Evolutionary conservation across 2,329 filamentous ascomycete genomes (phyloP).

Genomic region (Hypoxylon sp.): DNA sequence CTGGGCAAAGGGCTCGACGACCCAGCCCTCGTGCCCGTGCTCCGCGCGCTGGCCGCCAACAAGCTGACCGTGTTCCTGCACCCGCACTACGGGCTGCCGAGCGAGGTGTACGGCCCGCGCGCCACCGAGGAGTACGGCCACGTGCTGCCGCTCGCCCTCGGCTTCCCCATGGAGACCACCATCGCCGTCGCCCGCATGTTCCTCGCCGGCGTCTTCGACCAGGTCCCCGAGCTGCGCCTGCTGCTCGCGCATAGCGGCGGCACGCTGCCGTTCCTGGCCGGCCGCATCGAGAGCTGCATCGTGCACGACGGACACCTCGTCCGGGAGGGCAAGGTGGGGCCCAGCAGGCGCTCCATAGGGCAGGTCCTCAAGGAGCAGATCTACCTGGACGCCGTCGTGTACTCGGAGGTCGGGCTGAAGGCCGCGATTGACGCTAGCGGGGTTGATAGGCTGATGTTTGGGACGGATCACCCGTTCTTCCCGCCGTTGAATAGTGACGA

Average conservation of each 20-base stretch:
- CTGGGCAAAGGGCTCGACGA: conserved; percentile 88
- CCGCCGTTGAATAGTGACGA: conserved; percentile 77
- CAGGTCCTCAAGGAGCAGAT: conserved; percentile 78
- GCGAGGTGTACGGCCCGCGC: conserved; percentile 82
- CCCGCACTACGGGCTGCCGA: conserved; percentile 90
- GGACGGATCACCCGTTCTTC: conserved; percentile 88
- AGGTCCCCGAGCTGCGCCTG: conserved; percentile 77
- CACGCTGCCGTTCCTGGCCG: conserved; percentile 89
- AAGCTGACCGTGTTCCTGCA: conserved; percentile 84
- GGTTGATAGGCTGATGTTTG: conserved; percentile 81
- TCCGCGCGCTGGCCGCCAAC: conserved; percentile 76
- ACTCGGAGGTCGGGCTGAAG: conserved; percentile 80
- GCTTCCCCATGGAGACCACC: conserved; percentile 93
- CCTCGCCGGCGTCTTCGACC: conserved; percentile 87
- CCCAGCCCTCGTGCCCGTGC: conserved; percentile 78
- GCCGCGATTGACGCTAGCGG: conserved; percentile 79
- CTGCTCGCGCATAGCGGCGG: conserved; percentile 91
- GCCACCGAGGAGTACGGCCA: conserved; percentile 82
- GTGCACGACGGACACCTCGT: conserved; percentile 84
- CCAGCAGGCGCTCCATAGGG: conserved; percentile 67
- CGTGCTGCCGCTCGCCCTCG: conserved; percentile 86
- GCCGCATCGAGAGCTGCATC: conserved; percentile 89
- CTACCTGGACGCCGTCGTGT: conserved; percentile 89
- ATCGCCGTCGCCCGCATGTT: conserved; percentile 91
- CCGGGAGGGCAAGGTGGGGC: conserved; percentile 69